These are phyloP conservation scores for Mycena epipterygia DNA, from an alignment of 768 basidiomycete genomes.

Conservation along the genomic window DNA sequence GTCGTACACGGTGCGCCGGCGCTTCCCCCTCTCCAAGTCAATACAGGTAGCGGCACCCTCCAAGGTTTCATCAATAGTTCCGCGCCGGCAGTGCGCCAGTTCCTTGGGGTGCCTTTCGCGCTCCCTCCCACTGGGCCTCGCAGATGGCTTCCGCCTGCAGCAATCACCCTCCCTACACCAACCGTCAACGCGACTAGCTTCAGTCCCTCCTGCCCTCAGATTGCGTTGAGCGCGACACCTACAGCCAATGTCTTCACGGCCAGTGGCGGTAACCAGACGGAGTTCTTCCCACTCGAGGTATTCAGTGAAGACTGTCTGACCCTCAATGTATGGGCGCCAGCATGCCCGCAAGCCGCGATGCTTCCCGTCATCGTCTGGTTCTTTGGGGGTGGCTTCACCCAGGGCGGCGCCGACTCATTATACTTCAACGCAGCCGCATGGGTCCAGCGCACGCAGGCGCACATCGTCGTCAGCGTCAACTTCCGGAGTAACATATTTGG, in stretches of 20 bases:
- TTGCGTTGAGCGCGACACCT: not conserved
- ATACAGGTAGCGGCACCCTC: not conserved
- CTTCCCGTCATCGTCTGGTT: not conserved
- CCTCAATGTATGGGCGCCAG: not conserved
- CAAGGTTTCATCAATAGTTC: not conserved
- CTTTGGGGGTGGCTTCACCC: slow-evolving; percentile 1
- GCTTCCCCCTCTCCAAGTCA: not conserved
- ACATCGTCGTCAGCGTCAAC: slow-evolving; percentile 13
- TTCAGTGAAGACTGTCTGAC: not conserved
- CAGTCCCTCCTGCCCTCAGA: not conserved
- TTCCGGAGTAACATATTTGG: slow-evolving; percentile 18
- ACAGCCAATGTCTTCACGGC: not conserved
- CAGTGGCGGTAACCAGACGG: not conserved
- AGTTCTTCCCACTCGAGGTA: not conserved
- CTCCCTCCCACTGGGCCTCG: not conserved
- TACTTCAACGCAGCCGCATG: slow-evolving; percentile 38
- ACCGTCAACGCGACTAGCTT: not conserved
- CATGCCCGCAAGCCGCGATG: not conserved
- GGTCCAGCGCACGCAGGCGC: slow-evolving; percentile 27
- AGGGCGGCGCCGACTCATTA: not conserved
- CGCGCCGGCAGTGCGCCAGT: not conserved
- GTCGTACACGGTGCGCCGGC: too few species aligned
- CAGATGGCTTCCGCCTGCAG: not conserved
- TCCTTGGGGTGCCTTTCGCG: not conserved
- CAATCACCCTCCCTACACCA: not conserved